These are phyloP conservation scores for Acanthochlamys bracteata DNA, from an alignment of 106 monocot genomes.

Conservation along the genomic window DNA sequence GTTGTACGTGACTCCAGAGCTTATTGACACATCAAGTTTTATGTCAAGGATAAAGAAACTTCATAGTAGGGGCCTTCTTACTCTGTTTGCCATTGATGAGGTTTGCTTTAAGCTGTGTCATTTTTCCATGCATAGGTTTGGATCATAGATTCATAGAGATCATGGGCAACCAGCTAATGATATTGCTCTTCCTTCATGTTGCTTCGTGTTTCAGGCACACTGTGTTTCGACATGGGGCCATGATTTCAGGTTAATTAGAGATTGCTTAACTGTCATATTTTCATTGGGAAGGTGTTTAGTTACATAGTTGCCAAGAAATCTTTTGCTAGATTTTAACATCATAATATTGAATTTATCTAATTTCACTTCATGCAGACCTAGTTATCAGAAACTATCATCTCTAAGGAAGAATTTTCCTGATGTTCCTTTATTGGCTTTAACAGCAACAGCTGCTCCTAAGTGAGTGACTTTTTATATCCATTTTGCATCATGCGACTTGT, in stretches of 20 bases:
- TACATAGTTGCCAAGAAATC: no score
- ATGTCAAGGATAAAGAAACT: conserved; percentile 59
- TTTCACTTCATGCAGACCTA: conserved; percentile 48
- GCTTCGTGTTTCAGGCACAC: conserved; percentile 61
- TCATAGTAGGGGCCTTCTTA: conserved; percentile 60
- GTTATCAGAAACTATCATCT: conserved; percentile 87
- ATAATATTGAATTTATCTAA: not conserved
- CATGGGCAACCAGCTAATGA: no score
- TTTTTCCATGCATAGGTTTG: no score
- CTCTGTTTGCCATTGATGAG: conserved; percentile 89
- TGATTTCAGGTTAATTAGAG: conserved; percentile 72
- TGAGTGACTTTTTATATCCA: conserved; percentile 30
- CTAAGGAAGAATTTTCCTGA: conserved; percentile 58
- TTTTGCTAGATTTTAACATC: not conserved
- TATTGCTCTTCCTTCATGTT: not conserved
- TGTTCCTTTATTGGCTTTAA: conserved; percentile 88
- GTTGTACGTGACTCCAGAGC: conserved; percentile 91
- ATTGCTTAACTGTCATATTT: conserved; percentile 3
- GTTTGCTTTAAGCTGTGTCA: no score
- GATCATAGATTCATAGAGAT: no score
- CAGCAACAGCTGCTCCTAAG: conserved; percentile 91
- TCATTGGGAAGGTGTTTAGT: no score
- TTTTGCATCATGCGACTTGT: no score
- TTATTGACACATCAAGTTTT: conserved; percentile 71
- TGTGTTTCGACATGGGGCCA: conserved; percentile 98